These are phyloP conservation scores for Triticum dicoccoides DNA, from an alignment of 176 grass and related monocot species.

Conservation along the genomic window DNA sequence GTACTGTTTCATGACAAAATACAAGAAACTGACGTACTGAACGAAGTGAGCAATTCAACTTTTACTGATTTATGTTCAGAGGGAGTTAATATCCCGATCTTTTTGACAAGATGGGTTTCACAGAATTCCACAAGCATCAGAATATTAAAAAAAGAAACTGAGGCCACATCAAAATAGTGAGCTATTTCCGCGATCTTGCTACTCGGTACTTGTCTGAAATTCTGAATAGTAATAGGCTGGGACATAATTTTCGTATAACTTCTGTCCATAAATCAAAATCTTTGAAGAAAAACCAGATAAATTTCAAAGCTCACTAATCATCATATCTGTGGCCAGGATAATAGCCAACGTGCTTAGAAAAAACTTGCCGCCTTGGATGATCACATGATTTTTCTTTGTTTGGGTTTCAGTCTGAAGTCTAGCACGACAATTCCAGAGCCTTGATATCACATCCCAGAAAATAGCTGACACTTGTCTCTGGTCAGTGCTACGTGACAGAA, in stretches of 20 bases:
- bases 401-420: background rate
- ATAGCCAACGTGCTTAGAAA: background rate
- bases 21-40: background rate
- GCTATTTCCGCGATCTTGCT: background rate
- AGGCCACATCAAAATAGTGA: background rate
- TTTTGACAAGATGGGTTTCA: background rate
- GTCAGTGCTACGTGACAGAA: background rate
- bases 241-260: background rate
- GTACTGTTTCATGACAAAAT: background rate
- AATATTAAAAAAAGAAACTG: background rate
- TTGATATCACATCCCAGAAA: background rate
- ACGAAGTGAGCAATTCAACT: background rate
- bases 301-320: constrained; percentile 27
- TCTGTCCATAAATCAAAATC: background rate
- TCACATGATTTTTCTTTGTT: background rate
- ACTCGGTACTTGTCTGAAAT: background rate
- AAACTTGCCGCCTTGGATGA: background rate
- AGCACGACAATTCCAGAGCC: background rate
- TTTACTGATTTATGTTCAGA: background rate
- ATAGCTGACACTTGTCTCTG: background rate
- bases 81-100: background rate
- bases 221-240: background rate
- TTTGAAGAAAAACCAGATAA: background rate
- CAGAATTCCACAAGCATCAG: background rate
- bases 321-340: background rate